Percentiles rank a stretch among this genome's conserved stretches.
Evolutionary conservation across 2,329 filamentous ascomycete species (phyloP).

Genomic region (Aspergillus terreus): DNA sequence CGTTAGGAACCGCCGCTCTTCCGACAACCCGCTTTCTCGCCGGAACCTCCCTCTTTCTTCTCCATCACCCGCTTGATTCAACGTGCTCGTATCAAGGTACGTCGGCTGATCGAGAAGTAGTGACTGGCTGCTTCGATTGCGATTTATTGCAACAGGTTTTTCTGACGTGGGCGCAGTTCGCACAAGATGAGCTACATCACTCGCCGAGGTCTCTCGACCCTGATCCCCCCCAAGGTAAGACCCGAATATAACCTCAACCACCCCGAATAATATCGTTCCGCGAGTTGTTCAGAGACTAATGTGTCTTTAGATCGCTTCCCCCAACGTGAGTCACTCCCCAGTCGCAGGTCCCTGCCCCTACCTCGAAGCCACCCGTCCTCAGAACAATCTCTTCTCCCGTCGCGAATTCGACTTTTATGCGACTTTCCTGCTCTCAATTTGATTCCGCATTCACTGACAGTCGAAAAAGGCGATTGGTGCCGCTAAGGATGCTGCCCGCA

Average conservation of each 20-base stretch:
- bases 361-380: slow-evolving; percentile 13
- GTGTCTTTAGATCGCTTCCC: slow-evolving; percentile 33
- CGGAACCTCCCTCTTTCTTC: slow-evolving; percentile 32
- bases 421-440: slow-evolving; percentile 5
- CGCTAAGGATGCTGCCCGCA: slow-evolving; percentile 91
- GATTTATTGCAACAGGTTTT: not conserved
- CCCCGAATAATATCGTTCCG: not conserved
- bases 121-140: not conserved
- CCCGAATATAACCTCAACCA: slow-evolving; percentile 8
- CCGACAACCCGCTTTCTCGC: slow-evolving; percentile 35
- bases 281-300: slow-evolving; percentile 37
- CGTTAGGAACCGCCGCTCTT: slow-evolving; percentile 23
- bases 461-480: slow-evolving; percentile 77
- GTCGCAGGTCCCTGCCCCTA: slow-evolving; percentile 9
- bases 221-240: slow-evolving; percentile 96
- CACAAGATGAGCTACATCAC: slow-evolving; percentile 87
- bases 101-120: slow-evolving; percentile 4
- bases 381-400: slow-evolving; percentile 19
- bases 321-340: slow-evolving; percentile 32
- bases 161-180: slow-evolving; percentile 25
- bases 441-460: slow-evolving; percentile 30
- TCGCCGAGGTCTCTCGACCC: slow-evolving; percentile 90
- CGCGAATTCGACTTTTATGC: slow-evolving; percentile 10
- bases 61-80: slow-evolving; percentile 30
- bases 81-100: slow-evolving; percentile 33